Conservation (phyloP, 371 early-diverging fungal genomes). For the Coemansia linderi region DNA sequence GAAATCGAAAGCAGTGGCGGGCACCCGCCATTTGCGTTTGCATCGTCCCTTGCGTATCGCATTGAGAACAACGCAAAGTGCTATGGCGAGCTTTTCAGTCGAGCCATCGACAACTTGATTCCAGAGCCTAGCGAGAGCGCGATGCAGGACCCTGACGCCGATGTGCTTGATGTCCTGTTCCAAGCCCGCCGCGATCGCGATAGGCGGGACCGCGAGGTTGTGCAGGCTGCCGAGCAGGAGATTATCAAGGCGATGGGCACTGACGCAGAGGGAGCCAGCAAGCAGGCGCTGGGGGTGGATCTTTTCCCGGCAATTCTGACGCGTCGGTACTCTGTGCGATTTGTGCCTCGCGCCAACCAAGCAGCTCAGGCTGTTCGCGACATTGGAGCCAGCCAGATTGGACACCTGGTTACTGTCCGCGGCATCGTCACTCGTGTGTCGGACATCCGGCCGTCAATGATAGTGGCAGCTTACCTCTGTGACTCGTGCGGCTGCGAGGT, state of each 20-base stretch:
- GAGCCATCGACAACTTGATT: slow-evolving; percentile 74
- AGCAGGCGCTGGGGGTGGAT: slow-evolving; percentile 40
- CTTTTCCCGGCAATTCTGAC: slow-evolving; percentile 81
- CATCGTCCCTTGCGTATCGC: slow-evolving; percentile 58
- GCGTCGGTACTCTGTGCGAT: slow-evolving; percentile 81
- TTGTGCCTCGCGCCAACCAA: slow-evolving; percentile 73
- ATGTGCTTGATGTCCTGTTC: slow-evolving; percentile 88
- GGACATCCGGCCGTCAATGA: slow-evolving; percentile 94
- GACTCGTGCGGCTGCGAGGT: slow-evolving; percentile 97
- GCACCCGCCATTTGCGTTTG: slow-evolving; percentile 58
- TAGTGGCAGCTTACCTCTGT: slow-evolving; percentile 94
- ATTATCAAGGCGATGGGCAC: slow-evolving; percentile 8
- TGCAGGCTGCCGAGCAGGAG: slow-evolving; percentile 7
- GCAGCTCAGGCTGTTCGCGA: slow-evolving; percentile 83
- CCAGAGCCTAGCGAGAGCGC: slow-evolving; percentile 60
- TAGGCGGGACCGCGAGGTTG: slow-evolving; percentile 33
- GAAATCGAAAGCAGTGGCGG: slow-evolving; percentile 44
- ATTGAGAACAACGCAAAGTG: slow-evolving; percentile 84
- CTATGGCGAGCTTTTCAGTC: slow-evolving; percentile 77
- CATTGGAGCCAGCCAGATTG: slow-evolving; percentile 81
- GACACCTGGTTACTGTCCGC: slow-evolving; percentile 85
- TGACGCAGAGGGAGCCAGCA: slow-evolving; percentile 40
- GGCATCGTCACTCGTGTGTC: slow-evolving; percentile 97
- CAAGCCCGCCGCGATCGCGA: slow-evolving; percentile 81
- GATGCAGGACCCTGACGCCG: slow-evolving; percentile 68